A percentile compares a stretch with the other conserved stretches of the same genome.
These are phyloP conservation scores for Stylonectria norvegica DNA, from an alignment of 2,329 filamentous ascomycete genomes.

Conservation along the genomic window DNA sequence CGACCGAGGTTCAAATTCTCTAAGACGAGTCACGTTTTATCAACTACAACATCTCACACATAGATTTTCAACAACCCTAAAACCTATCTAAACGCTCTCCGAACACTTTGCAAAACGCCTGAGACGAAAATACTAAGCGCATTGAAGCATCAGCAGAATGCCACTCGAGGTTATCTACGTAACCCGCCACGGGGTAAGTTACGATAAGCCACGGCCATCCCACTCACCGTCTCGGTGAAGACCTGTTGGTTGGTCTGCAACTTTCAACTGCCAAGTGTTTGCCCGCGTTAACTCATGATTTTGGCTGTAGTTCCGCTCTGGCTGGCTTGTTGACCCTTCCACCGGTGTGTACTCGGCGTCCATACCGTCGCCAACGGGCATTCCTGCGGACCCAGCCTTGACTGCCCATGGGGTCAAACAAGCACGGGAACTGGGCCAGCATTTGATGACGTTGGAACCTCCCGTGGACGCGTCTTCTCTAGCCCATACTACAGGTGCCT, in stretches of 20 bases:
- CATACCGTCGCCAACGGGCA: constrained; percentile 79
- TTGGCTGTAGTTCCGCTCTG: constrained; percentile 71
- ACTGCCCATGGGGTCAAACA: constrained; percentile 84
- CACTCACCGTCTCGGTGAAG: constrained; percentile 2
- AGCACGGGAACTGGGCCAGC: constrained; percentile 68
- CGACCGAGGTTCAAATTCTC: no score
- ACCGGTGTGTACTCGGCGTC: constrained; percentile 74
- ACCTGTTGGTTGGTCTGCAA: constrained; percentile 1
- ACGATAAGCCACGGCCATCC: constrained; percentile 5
- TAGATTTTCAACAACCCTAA: no score
- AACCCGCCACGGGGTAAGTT: constrained; percentile 69
- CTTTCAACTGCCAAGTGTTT: constrained; percentile 1
- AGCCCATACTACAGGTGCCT: constrained; percentile 86
- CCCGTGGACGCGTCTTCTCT: constrained; percentile 74
- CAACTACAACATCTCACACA: not conserved
- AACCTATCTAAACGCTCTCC: no score
- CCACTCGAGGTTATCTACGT: constrained; percentile 70
- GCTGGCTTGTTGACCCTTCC: constrained; percentile 78
- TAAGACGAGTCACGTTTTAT: no score
- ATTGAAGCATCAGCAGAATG: no score
- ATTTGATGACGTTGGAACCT: constrained; percentile 60
- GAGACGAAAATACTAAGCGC: no score
- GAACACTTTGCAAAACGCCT: no score
- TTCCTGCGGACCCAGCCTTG: constrained; percentile 82
- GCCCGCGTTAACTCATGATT: constrained; percentile 2